phyloP scores from a whole-genome alignment of 2,329 filamentous ascomycete species.

The Diaporthe sp. region DNA sequence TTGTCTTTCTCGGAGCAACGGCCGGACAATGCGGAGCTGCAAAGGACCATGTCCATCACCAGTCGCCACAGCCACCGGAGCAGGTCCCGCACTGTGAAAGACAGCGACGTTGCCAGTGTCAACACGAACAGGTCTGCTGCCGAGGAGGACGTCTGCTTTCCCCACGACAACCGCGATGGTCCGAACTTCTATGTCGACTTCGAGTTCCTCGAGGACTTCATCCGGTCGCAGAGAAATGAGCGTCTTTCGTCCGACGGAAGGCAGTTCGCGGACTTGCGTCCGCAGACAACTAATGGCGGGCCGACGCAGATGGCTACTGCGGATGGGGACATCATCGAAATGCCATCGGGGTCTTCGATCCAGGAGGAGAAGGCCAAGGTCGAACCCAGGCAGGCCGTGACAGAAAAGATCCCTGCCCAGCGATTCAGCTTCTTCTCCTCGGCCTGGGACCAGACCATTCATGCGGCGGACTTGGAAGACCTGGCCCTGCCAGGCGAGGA shows the following conservation, averaged over 20 bases:
- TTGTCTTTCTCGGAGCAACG: constrained; percentile 67
- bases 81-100: constrained; percentile 71
- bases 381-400: constrained; percentile 54
- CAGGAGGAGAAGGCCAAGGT: constrained; percentile 62
- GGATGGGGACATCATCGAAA: constrained; percentile 71
- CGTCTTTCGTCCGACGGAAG: constrained; percentile 58
- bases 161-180: constrained; percentile 75
- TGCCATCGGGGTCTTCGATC: constrained; percentile 62
- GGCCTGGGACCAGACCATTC: constrained; percentile 92
- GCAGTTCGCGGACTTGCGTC: constrained; percentile 74
- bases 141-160: constrained; percentile 87
- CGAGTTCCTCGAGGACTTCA: constrained; percentile 93
- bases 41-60: constrained; percentile 78
- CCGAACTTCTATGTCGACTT: constrained; percentile 90
- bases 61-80: constrained; percentile 73
- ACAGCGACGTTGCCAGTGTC: constrained; percentile 71
- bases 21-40: constrained; percentile 65
- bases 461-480: constrained; percentile 89
- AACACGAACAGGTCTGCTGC: constrained; percentile 80
- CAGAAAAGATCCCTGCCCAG: constrained; percentile 50
- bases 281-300: constrained; percentile 49
- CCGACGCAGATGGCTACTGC: constrained; percentile 59
- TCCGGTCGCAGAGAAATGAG: constrained; percentile 63
- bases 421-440: constrained; percentile 98
- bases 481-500: constrained; percentile 91